Evolutionary conservation across 257 asterid species (phyloP), one percentile per base, ranked within the genome.

Genomic region (Asclepias syriaca): DNA sequence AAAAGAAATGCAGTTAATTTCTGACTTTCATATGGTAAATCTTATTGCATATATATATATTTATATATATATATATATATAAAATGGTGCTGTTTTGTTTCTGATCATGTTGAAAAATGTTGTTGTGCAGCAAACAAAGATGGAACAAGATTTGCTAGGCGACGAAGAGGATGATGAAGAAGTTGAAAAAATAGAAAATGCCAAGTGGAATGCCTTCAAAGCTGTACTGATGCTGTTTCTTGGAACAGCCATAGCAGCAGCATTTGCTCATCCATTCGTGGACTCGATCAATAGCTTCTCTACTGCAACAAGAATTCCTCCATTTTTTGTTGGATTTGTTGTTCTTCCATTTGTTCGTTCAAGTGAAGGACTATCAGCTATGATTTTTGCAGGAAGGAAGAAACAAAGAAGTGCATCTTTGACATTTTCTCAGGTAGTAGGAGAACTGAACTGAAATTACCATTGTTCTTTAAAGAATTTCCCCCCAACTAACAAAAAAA

Each of bases 391-490:
- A 18, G 12, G 37, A 14, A 48, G 53, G 8, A 72, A 72, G 43
- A 72, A 48, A 27, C 69, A 48, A n/a, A 49, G 64, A 40, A 61
- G 71, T 63, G 71, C 76, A 19, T 72, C 70, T 37, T 72, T 72
- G 53, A 72, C 76, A 32, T 72, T 72, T 49, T 72, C 76, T 19
- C 70, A 72, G 76, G 76, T 72, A 34, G 39, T 34, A 34, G 5
- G 39, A 2, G 39, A 34, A 34, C 5, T 29, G 34, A 29, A 29
- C 2, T 1, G 34, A 29, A 29, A 24, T 24, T 24, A 24, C 27
- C 0, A 24, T 24, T 24, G 27, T 29, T 29, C 34, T 34, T 34
- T 34, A 34, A 34, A 34, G 39, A 34, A 4, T 34, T 43, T n/a
- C 53, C 27, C 27, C 27, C 0, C 2, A 11, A 49, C 53, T 29